These are phyloP conservation scores for Yueomyces sp. DNA, from an alignment of 805 yeast species.

Conservation along the genomic window DNA sequence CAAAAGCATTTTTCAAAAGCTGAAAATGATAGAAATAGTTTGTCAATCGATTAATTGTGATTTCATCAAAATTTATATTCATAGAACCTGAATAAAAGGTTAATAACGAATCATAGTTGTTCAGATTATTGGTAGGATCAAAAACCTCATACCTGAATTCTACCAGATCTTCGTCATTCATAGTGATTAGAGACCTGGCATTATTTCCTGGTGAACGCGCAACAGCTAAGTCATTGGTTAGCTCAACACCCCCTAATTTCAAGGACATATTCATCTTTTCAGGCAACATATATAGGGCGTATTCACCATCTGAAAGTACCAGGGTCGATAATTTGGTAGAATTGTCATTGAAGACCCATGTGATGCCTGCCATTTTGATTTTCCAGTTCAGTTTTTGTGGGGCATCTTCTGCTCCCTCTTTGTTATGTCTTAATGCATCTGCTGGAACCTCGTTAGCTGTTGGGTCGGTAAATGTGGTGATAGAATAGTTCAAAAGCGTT, in stretches of 20 bases:
- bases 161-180: constrained; percentile 65
- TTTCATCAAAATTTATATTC: constrained; percentile 67
- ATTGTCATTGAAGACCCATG: constrained; percentile 68
- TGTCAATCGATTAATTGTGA: constrained; percentile 55
- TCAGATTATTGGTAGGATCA: constrained; percentile 37
- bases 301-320: constrained; percentile 57
- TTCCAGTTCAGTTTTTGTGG: constrained; percentile 66
- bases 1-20: constrained; percentile 81
- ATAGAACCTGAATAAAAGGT: constrained; percentile 53
- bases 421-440: constrained; percentile 56
- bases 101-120: constrained; percentile 29
- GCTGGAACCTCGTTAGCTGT: constrained; percentile 53
- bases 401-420: constrained; percentile 40
- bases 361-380: constrained; percentile 58
- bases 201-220: constrained; percentile 46
- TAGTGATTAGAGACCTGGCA: constrained; percentile 53
- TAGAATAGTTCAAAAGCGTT: constrained; percentile 63
- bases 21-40: constrained; percentile 61
- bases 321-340: constrained; percentile 71
- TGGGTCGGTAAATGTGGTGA: constrained; percentile 84
- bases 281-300: constrained; percentile 54
- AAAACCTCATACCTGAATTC: constrained; percentile 77
- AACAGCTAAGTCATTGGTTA: constrained; percentile 64
- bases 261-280: constrained; percentile 64
- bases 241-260: constrained; percentile 62